Base-by-base conservation (phyloP, 441 rosid genomes). In the Biscutella laevigata region DNA sequence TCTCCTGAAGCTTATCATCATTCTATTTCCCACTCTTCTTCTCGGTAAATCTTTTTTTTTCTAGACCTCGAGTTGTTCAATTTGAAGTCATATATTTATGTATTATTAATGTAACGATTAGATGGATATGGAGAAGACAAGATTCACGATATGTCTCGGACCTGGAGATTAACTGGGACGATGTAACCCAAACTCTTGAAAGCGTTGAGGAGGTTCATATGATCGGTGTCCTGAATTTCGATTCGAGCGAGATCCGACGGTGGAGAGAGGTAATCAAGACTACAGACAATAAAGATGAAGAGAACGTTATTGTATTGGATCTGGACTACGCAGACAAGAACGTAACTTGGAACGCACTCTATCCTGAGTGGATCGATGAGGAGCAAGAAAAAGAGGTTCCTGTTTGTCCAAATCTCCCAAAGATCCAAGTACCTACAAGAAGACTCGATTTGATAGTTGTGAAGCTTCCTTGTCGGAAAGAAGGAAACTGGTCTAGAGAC, bases 361-460 rank as follows among this genome's bases (percentile, higher is more conserved):
- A 82, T 44, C 97, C 91, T 1, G 95, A 86, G 73, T 89, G 95
- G 97, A 86, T 89, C 11, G 97, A 89, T 21, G 97, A 89, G 75
- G 95, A 86, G 61, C 91, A 89, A 73, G 95, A 86, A 63, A 61
- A 44, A 40, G 81, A 86, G 7, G 85, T 86, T n/a, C 97, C 91
- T 3, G 50, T 67, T 28, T 89, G 97, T 44, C 91, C 91, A 0
- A 36, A 46, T 68, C 73, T 86, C 2, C 95, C 97, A 1, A 86
- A 65, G 63, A 63, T 77, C 21, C 71, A 68, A 7, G 64, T 76
- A 3, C 85, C 94, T 0, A 68, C 79, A 34, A 79, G 66, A 63
- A 67, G 78, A 47, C 77, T 89, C 22, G 84, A 86, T 70, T 73
- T 89, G 28, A 59, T 86, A 41, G 88, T 69, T 0, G 84, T 84